Base-by-base conservation (phyloP, 202 grass and related monocot genomes). In the Schoenoplectus tabernaemontani region DNA sequence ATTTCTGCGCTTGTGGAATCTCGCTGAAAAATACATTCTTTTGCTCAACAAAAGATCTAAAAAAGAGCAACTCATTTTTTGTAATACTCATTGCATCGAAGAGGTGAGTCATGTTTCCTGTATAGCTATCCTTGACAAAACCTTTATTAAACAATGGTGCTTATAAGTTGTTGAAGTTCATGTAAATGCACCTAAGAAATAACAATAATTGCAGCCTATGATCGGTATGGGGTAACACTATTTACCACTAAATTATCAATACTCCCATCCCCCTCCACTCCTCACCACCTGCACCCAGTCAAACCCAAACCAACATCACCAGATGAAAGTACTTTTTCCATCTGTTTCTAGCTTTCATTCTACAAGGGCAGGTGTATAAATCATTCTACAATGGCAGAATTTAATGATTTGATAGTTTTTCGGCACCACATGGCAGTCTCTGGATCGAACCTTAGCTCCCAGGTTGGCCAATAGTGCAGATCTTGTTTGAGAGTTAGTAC, bases 381-480 rank as follows among this genome's bases (percentile, higher is more conserved):
- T 75, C 70, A 56, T 19, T 75, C 70, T 32, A 53, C 61, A n/a
- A n/a, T 53, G 26, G 50, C 77, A 77, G 83, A 61, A 82, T 92
- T 78, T 85, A 99, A 82, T 5, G 86, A 85, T 78, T 99, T 99
- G 71, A 99, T 99, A 66, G 61, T 90, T 82, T 82, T 93, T 84
- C 96, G 78, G 13, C 87, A 72, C 96, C 96, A 99, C 60, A 86
- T 93, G 36, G 92, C 90, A 24, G 82, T 93, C 73, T 93, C 96
- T 50, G 88, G 92, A 80, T 99, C 88, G 70, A 99, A 99, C 59
- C 70, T 91, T 68, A 99, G 92, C 37, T 99, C 90, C 96, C 96
- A 99, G 4, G 92, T 93, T 3, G 96, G 96, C 96, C 96, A 99
- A 77, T 99, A 99, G 83, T 93, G 96, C 90, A 99, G 87, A 72